phyloP scores from a whole-genome alignment of 2,329 filamentous ascomycete species.

The Cladorrhinum sp. region DNA sequence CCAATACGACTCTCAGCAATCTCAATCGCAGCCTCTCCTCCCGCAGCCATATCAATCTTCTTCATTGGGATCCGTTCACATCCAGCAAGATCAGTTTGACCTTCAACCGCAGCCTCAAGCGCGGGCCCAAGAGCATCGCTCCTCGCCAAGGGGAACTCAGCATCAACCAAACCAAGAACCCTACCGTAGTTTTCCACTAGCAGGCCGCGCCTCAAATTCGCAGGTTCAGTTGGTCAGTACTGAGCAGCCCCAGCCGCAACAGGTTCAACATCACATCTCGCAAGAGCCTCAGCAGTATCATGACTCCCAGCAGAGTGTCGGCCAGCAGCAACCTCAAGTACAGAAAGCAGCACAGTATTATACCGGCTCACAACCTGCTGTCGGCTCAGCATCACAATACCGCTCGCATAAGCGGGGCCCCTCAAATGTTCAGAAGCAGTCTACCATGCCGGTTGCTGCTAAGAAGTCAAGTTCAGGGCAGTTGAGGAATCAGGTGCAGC shows the following conservation, averaged over 20 bases:
- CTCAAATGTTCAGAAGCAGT: background rate
- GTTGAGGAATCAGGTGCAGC: background rate
- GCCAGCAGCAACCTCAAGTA: background rate
- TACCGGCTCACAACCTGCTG: background rate
- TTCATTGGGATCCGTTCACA: background rate
- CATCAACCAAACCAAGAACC: background rate
- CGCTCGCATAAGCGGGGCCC: background rate
- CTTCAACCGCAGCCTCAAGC: background rate
- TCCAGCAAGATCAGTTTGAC: background rate
- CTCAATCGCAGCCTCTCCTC: background rate
- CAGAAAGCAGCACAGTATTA: background rate
- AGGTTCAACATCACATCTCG: background rate
- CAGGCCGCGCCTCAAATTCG: background rate
- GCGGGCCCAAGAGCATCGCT: background rate
- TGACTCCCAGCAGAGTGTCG: background rate
- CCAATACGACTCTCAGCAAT: too few species aligned
- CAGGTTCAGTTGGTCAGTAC: background rate
- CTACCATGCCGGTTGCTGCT: background rate
- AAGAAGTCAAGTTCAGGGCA: slow-evolving; percentile 2
- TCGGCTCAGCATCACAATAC: background rate
- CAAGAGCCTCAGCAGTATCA: background rate
- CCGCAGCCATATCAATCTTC: background rate
- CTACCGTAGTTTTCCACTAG: background rate
- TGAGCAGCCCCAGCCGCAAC: background rate
- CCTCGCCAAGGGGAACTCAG: background rate